Conservation (phyloP, 306 rosid species). For the Hylodesmum podocarpum region DNA sequence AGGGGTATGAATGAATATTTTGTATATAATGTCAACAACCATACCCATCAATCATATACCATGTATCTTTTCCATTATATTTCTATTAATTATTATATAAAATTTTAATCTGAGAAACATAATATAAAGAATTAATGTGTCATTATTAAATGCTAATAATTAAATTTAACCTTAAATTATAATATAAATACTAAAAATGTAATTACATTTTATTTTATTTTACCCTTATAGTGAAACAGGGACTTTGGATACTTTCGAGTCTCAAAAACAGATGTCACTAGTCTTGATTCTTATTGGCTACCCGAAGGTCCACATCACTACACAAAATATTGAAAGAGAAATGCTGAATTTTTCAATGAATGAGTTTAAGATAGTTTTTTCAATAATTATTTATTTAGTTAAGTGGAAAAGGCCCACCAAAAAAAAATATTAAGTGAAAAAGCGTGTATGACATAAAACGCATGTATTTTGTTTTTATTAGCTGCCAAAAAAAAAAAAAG, state of each 20-base stretch:
- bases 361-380: background rate
- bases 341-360: background rate
- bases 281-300: conserved; percentile 27
- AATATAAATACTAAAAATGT: background rate
- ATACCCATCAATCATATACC: background rate
- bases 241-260: conserved; percentile 44
- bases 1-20: background rate
- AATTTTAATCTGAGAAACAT: background rate
- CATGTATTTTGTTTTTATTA: too few relatives aligned
- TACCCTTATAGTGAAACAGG: conserved; percentile 20
- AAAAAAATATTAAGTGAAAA: too few relatives aligned
- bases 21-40: background rate
- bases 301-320: background rate
- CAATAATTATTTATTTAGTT: too few relatives aligned
- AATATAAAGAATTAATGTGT: background rate
- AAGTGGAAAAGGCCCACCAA: too few relatives aligned
- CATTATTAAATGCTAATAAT: background rate
- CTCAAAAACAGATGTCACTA: conserved; percentile 32
- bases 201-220: background rate
- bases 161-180: background rate
- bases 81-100: background rate
- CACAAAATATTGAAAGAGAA: background rate
- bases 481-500: too few relatives aligned
- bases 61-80: background rate
- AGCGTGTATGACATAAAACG: background rate